phyloP scores from a whole-genome alignment of 192 early-diverging fungal genomes.

The Geosiphon pyriformis region DNA sequence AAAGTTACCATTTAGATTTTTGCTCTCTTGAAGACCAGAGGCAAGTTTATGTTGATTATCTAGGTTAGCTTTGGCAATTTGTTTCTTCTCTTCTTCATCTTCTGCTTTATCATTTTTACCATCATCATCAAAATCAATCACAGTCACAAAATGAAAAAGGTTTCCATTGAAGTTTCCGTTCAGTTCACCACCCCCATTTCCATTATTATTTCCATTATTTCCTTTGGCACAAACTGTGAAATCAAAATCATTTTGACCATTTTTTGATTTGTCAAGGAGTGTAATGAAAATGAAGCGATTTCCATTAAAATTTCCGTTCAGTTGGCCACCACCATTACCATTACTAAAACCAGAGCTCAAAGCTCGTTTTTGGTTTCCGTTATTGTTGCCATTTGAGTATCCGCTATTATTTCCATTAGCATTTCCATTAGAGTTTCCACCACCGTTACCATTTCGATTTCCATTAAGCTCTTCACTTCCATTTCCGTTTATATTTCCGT shows the following conservation, averaged over 20 bases:
- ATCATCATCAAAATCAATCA: background rate
- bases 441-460: background rate
- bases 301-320: background rate
- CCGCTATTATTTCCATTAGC: background rate
- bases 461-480: background rate
- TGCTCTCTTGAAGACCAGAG: background rate
- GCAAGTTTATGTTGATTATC: background rate
- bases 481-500: background rate
- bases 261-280: background rate
- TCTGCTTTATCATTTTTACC: background rate
- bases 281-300: background rate
- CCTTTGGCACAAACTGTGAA: background rate
- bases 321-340: background rate
- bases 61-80: background rate
- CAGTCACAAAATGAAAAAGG: background rate
- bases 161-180: background rate
- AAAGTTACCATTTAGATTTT: background rate
- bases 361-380: background rate
- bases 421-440: background rate
- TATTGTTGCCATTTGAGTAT: background rate
- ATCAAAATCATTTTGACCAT: background rate
- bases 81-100: background rate
- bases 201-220: background rate
- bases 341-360: background rate
- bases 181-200: background rate